Conservation (phyloP, 208 protist species). For the Herpetomonas samuelpessoai region DNA sequence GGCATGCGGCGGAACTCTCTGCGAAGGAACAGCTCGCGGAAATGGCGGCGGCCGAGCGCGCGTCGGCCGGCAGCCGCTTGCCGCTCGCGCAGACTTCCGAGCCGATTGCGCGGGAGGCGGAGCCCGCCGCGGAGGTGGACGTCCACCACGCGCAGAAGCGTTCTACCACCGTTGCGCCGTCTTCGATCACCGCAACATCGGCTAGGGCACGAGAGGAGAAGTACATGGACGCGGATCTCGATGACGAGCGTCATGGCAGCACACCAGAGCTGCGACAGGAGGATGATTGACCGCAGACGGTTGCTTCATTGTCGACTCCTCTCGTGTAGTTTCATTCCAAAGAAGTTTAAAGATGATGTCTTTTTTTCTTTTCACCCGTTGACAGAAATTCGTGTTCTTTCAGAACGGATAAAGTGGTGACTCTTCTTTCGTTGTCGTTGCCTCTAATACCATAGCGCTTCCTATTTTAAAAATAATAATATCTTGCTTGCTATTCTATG, state of each 20-base stretch:
- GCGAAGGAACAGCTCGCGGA: slow-evolving; percentile 10
- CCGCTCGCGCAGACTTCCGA: background rate
- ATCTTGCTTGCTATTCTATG: slow-evolving; percentile 8
- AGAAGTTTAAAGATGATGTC: no score
- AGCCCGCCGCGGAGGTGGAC: slow-evolving; percentile 10
- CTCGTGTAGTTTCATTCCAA: slow-evolving; percentile 3
- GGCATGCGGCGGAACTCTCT: slow-evolving; percentile 34
- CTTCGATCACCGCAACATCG: background rate
- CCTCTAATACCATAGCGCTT: background rate
- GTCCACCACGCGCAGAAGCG: background rate
- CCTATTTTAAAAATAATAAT: slow-evolving; percentile 5
- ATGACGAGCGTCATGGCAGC: slow-evolving; percentile 10
- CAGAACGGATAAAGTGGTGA: background rate
- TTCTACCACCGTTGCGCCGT: background rate
- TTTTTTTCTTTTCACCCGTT: no score
- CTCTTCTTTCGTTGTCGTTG: slow-evolving; percentile 1
- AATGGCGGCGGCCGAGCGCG: background rate
- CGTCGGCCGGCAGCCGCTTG: background rate
- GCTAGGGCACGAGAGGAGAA: background rate
- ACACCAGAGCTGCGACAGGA: slow-evolving; percentile 13
- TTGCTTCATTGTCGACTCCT: slow-evolving; percentile 9
- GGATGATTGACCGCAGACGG: background rate
- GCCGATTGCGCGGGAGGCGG: background rate
- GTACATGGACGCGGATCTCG: background rate
- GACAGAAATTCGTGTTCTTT: no score